Evolutionary conservation across 2,329 filamentous ascomycete genomes (phyloP), one percentile per base, ranked within the genome.

Genomic region (Zymoseptoria ardabiliae): DNA sequence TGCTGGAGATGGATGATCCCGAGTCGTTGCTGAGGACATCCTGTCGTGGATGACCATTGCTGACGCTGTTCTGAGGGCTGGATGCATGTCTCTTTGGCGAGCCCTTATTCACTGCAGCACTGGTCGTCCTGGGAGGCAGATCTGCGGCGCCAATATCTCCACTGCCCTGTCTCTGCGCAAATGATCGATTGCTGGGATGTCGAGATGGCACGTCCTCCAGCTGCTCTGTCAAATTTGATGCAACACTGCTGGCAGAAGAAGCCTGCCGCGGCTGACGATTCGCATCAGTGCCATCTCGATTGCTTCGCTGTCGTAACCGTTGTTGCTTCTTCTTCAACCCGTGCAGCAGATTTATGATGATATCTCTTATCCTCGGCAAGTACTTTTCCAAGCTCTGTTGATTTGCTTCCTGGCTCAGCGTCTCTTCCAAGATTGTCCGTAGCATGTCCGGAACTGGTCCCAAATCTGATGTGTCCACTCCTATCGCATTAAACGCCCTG

Each of bases 251-350:
- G 30, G 78, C 78, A 2, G 76, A 73, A 62, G 81, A 70, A 69
- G 75, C 68, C 76, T 79, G 67, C 71, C 76, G 67, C 2, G 73
- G 67, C 30, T 68, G 64, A 54, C 59, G 63, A 55, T 57, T 76
- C 45, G 61, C 63, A 45, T 61, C 67, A 13, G 56, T 74, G 56
- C 72, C 78, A 55, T 67, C 68, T 56, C 73, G 72, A 60, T 74
- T 76, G 60, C 79, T 79, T 61, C 81, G 80, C 63, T 84, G 82
- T 51, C 85, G 79, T 69, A 99, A 76, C 69, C 91, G 90, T 71
- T 96, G 92, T 72, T 99, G 94, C 74, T 99, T 99, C 75, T 93
- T 88, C 79, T 99, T 99, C 64, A 99, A 77, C 2, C 94, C 94
- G 73, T 99, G 94, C 8, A 99, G 82, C 28, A 99, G 81, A 72